These are phyloP conservation scores for Hymenoscyphus linearis DNA, from an alignment of 2,329 filamentous ascomycete genomes.

Conservation along the genomic window DNA sequence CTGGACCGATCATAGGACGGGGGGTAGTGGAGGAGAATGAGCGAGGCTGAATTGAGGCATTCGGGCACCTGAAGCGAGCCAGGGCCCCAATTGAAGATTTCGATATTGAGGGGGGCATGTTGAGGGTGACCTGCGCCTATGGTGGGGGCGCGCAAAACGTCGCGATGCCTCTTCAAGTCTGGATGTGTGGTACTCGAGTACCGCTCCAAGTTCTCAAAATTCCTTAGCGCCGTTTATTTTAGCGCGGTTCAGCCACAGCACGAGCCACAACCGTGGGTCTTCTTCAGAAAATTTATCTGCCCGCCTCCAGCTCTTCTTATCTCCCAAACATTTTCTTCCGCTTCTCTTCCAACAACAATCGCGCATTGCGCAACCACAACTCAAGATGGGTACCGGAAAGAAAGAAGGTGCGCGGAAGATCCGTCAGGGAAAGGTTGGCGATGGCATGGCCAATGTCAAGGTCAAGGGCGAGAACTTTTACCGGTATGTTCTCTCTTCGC, in stretches of 20 bases:
- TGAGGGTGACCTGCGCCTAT: constrained; percentile 6
- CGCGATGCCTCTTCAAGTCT: constrained; percentile 1
- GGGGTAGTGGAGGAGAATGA: constrained; percentile 42
- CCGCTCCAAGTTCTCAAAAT: constrained; percentile 5
- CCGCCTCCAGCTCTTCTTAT: constrained; percentile 2
- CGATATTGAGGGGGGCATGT: constrained; percentile 28
- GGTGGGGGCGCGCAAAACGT: neutral
- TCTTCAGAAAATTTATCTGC: constrained; percentile 17
- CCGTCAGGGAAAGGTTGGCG: constrained; percentile 77
- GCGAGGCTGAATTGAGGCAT: constrained; percentile 31
- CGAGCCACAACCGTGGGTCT: constrained; percentile 22
- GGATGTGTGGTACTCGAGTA: neutral
- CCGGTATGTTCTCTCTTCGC: constrained; percentile 61
- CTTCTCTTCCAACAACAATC: constrained; percentile 7
- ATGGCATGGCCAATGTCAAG: constrained; percentile 88
- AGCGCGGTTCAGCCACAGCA: constrained; percentile 3
- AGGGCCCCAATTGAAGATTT: constrained; percentile 27
- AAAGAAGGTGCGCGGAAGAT: constrained; percentile 80
- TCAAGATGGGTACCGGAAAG: constrained; percentile 79
- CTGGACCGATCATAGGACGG: constrained; percentile 59
- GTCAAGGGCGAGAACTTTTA: constrained; percentile 99
- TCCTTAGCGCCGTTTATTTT: constrained; percentile 17
- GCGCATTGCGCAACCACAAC: constrained; percentile 17
- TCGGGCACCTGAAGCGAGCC: constrained; percentile 30
- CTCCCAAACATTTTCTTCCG: constrained; percentile 8